Evolutionary conservation across 257 asterid species (phyloP).

Genomic region (Solanum dulcamara): DNA sequence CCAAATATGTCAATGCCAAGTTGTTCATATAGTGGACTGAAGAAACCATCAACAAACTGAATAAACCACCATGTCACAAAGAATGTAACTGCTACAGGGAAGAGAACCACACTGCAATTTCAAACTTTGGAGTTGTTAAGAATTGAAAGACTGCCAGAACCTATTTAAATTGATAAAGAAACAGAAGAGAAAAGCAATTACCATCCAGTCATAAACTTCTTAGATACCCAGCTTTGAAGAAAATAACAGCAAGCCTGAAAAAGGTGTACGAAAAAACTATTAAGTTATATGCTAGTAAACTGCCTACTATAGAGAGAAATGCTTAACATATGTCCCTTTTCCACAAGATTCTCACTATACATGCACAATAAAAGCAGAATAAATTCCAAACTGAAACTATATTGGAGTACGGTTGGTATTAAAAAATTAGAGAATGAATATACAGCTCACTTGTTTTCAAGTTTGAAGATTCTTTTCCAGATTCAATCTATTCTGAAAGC

Average conservation of each 20-base stretch:
- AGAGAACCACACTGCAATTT: conserved; percentile 77
- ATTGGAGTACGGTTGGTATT: not conserved
- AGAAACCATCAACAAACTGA: conserved; percentile 95
- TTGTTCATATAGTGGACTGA: conserved; percentile 81
- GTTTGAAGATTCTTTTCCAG: not conserved
- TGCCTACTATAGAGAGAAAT: not conserved
- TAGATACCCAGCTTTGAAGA: conserved; percentile 89
- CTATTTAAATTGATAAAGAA: not conserved
- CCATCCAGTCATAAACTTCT: conserved; percentile 99
- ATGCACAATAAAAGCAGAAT: not conserved
- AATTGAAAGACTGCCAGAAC: not conserved
- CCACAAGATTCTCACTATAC: not conserved
- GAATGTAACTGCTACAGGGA: conserved; percentile 85
- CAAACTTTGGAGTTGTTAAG: not conserved
- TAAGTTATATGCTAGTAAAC: not conserved
- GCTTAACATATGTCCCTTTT: not conserved
- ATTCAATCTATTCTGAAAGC: not conserved
- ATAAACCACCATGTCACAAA: conserved; percentile 92
- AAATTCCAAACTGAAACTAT: not conserved
- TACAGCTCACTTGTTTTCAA: not conserved
- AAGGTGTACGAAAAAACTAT: not conserved
- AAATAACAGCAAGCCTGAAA: conserved; percentile 83
- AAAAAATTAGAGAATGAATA: not conserved
- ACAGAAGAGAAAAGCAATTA: conserved; percentile 16
- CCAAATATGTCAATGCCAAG: conserved; percentile 84